A percentile compares a stretch with the other conserved stretches of the same genome.
These are phyloP conservation scores for Agaricus bisporus DNA, from an alignment of 768 basidiomycete species.

Conservation along the genomic window DNA sequence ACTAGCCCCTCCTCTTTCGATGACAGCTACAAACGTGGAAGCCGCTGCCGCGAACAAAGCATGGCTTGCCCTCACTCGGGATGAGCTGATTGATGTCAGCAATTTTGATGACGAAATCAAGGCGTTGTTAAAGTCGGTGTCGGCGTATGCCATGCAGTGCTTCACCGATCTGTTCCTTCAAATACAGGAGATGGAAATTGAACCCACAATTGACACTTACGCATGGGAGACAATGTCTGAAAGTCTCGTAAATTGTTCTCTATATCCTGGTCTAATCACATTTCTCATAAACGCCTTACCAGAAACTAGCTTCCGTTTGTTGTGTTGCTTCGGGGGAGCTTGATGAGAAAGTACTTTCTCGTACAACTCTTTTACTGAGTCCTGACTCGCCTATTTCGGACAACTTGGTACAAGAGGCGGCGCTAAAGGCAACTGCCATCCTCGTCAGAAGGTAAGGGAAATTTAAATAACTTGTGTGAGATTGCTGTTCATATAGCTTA, in stretches of 20 bases:
- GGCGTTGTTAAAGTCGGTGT: slow-evolving; percentile 38
- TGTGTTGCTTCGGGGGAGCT: slow-evolving; percentile 65
- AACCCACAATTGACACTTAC: slow-evolving; percentile 80
- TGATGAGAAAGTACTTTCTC: slow-evolving; percentile 61
- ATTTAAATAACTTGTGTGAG: neutral
- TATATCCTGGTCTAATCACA: neutral
- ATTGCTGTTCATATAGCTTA: slow-evolving; percentile 20
- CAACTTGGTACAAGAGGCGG: slow-evolving; percentile 83
- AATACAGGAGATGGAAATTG: slow-evolving; percentile 76
- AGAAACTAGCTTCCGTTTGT: slow-evolving; percentile 87
- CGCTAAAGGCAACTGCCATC: slow-evolving; percentile 78
- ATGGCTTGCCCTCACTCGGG: slow-evolving; percentile 64
- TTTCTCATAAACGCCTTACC: neutral
- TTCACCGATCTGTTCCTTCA: slow-evolving; percentile 74
- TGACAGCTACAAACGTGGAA: slow-evolving; percentile 38
- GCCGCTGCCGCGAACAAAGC: slow-evolving; percentile 82
- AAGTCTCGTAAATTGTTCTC: slow-evolving; percentile 52
- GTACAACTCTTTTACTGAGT: slow-evolving; percentile 70
- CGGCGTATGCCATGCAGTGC: slow-evolving; percentile 63
- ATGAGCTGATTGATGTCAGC: slow-evolving; percentile 38
- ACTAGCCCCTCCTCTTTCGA: slow-evolving; percentile 29
- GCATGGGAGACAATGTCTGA: slow-evolving; percentile 93
- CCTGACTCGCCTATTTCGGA: slow-evolving; percentile 78
- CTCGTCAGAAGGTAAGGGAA: slow-evolving; percentile 69
- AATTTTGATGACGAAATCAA: slow-evolving; percentile 30